These are phyloP conservation scores for Herpotrichia juniperi DNA, from an alignment of 2,329 filamentous ascomycete genomes.

Conservation along the genomic window DNA sequence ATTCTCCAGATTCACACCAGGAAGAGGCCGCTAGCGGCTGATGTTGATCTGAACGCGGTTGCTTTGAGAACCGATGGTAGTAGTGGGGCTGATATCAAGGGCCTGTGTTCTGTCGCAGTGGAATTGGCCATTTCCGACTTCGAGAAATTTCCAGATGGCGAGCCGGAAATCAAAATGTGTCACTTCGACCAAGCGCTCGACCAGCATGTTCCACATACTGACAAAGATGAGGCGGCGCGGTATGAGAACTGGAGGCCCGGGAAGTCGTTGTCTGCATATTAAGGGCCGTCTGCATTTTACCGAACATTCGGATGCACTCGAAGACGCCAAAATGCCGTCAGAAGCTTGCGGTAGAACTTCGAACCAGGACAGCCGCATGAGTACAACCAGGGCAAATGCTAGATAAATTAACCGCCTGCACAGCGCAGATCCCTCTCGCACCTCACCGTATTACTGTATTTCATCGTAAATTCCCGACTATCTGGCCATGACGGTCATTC, in stretches of 20 bases:
- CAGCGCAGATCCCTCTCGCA: slow-evolving; percentile 2
- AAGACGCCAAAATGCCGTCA: slow-evolving; percentile 1
- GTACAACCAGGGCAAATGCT: background rate
- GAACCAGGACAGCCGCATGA: slow-evolving; percentile 18
- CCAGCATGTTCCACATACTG: slow-evolving; percentile 50
- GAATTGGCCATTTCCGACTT: slow-evolving; percentile 43
- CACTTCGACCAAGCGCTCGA: slow-evolving; percentile 54
- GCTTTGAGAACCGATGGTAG: slow-evolving; percentile 74
- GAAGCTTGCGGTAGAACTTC: slow-evolving; percentile 7
- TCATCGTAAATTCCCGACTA: slow-evolving; percentile 14
- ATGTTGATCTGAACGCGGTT: slow-evolving; percentile 70
- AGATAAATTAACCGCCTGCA: slow-evolving; percentile 17
- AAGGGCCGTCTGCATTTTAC: background rate
- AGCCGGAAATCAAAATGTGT: slow-evolving; percentile 48
- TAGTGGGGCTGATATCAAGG: slow-evolving; percentile 83
- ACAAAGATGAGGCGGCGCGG: slow-evolving; percentile 49
- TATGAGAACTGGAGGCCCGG: slow-evolving; percentile 50
- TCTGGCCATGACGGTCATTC: slow-evolving; percentile 11
- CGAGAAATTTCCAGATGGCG: slow-evolving; percentile 24
- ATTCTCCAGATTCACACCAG: slow-evolving; percentile 74
- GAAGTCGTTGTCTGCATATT: slow-evolving; percentile 31
- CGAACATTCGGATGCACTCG: slow-evolving; percentile 5
- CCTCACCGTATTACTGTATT: slow-evolving; percentile 8
- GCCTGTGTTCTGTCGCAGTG: slow-evolving; percentile 55
- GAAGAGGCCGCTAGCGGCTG: slow-evolving; percentile 64